A percentile compares a stretch with the other conserved stretches of the same genome.
phyloP scores from a whole-genome alignment of 2,329 filamentous ascomycete species.

The Seiridium cupressi region DNA sequence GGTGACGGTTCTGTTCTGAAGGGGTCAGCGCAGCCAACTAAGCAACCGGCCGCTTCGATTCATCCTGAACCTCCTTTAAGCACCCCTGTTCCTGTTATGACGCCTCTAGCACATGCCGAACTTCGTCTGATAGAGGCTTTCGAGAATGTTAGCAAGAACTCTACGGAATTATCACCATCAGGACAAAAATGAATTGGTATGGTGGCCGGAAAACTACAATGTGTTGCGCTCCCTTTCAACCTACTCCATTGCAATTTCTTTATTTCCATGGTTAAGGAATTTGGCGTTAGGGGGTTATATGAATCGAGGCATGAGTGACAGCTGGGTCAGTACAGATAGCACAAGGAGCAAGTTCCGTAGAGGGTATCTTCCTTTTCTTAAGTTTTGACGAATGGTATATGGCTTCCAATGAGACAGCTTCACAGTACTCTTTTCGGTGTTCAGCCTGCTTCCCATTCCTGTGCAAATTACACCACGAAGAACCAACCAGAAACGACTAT shows the following conservation, averaged over 20 bases:
- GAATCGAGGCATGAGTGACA: neutral
- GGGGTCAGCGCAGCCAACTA: neutral
- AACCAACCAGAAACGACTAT: neutral
- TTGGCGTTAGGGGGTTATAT: neutral
- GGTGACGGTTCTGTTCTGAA: neutral
- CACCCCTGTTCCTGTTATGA: neutral
- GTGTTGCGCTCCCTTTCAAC: neutral
- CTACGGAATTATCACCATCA: neutral
- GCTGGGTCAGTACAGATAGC: neutral
- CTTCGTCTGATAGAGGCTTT: too few relatives aligned
- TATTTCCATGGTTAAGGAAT: neutral
- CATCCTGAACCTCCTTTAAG: neutral
- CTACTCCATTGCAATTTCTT: neutral
- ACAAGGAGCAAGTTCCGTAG: neutral
- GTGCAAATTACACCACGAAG: neutral
- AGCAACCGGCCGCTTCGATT: neutral
- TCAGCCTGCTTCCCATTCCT: too few relatives aligned
- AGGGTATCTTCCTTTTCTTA: neutral
- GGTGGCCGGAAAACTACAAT: neutral
- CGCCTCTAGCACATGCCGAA: neutral
- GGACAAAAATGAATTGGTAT: neutral
- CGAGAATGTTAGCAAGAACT: neutral
- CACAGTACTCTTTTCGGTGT: too few relatives aligned
- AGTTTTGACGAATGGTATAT: neutral
- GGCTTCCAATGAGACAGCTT: neutral